These are phyloP conservation scores for Capronia epimyces DNA, from an alignment of 2,329 filamentous ascomycete genomes.

Conservation along the genomic window DNA sequence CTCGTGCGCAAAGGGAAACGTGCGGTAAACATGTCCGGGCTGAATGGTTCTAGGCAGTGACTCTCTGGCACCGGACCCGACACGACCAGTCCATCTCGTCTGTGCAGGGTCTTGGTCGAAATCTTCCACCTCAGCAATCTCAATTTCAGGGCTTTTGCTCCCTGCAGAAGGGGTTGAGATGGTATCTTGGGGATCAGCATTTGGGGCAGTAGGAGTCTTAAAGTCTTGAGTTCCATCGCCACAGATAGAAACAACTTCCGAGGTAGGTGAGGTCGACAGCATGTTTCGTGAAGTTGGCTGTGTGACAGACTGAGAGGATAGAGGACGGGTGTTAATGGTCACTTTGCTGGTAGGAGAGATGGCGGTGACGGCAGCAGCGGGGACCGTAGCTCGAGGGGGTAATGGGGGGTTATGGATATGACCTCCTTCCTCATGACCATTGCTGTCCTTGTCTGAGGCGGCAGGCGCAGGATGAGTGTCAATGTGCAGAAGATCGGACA, in stretches of 20 bases:
- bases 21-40: conserved; percentile 20
- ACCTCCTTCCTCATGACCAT: conserved; percentile 24
- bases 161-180: conserved; percentile 43
- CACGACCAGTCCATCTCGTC: conserved; percentile 40
- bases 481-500: conserved; percentile 21
- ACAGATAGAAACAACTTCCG: conserved; percentile 1
- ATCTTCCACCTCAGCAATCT: conserved; percentile 47
- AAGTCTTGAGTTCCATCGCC: conserved; percentile 8
- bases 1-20: conserved; percentile 21
- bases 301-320: conserved; percentile 26
- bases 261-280: conserved; percentile 6
- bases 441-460: conserved; percentile 6
- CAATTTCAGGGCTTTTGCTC: conserved; percentile 44
- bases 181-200: conserved; percentile 23
- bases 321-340: conserved; percentile 41
- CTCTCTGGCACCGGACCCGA: conserved; percentile 27
- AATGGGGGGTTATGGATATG: conserved; percentile 17
- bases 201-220: neutral
- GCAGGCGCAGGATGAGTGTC: conserved; percentile 16
- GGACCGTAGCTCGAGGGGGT: conserved; percentile 19
- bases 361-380: conserved; percentile 25
- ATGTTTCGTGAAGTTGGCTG: conserved; percentile 11
- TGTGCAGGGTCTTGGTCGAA: conserved; percentile 43
- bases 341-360: conserved; percentile 41
- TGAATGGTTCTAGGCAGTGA: conserved; percentile 5